Evolutionary conservation across 2,329 filamentous ascomycete species (phyloP), one percentile per base, ranked within the genome.

Genomic region (Cladobotryum mycophilum): DNA sequence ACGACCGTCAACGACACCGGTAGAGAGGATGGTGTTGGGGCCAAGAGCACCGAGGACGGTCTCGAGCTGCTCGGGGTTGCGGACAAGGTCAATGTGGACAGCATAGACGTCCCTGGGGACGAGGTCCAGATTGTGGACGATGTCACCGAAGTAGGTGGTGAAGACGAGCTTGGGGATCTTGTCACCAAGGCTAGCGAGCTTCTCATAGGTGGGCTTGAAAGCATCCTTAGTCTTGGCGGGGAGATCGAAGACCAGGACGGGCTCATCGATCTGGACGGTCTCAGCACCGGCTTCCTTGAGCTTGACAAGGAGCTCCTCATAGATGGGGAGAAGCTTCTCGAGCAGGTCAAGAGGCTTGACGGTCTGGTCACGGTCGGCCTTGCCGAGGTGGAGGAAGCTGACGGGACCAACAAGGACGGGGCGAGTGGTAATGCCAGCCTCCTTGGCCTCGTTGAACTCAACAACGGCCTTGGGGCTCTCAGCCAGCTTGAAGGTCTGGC

Each of bases 131-230:
- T 99, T 99, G 87, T 99, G 93, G 65, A 97, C 89, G 61, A 99
- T 90, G 74, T 99, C 93, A 78, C 93, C 93, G 68, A 99, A 99
- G 84, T 97, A 99, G 67, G 93, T 97, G 71, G 93, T 87, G 66
- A 99, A 81, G 64, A 93, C 82, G 53, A 97, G 75, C 72, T 92
- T 86, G 67, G 93, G 92, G 67, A 91, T 87, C 73, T 85, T 86
- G 76, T 78, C 79, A 67, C 88, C 89, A 53, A 90, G 80, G 65
- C 76, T 75, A 62, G 81, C 79, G 56, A 99, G 79, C 78, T 89
- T 91, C 81, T 95, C 88, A 68, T 99, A 99, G 53, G 90, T 84
- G 60, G 93, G 89, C 86, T 96, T 95, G 87, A 97, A 99, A 59
- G 93, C 91, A 73, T 84, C 84, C 86, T 96, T 96, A 76, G 85